Conservation (phyloP, 2,329 filamentous ascomycete species). For the Clonostachys solani region DNA sequence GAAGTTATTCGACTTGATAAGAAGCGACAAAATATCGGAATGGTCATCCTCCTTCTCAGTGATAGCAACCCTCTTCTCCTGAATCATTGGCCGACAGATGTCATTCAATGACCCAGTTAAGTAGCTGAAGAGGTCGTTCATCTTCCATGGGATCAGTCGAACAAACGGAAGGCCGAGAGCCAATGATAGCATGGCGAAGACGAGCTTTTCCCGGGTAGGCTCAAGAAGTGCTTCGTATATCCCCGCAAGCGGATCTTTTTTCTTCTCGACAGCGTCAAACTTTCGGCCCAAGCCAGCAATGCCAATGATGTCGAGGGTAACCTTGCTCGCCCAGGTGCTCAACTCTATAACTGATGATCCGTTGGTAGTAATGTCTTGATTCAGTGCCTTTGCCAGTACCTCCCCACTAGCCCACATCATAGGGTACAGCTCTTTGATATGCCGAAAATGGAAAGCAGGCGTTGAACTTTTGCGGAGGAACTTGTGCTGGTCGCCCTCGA, state of each 20-base stretch:
- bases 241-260: slow-evolving; percentile 23
- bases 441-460: slow-evolving; percentile 64
- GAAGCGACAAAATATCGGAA: slow-evolving; percentile 59
- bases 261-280: slow-evolving; percentile 34
- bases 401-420: slow-evolving; percentile 60
- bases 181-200: slow-evolving; percentile 33
- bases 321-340: slow-evolving; percentile 43
- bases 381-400: slow-evolving; percentile 26
- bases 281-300: slow-evolving; percentile 51
- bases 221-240: slow-evolving; percentile 38
- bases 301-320: slow-evolving; percentile 57
- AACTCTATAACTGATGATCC: slow-evolving; percentile 23
- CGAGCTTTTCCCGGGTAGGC: slow-evolving; percentile 38
- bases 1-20: slow-evolving; percentile 47
- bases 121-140: slow-evolving; percentile 32
- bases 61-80: slow-evolving; percentile 43
- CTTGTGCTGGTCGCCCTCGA: slow-evolving; percentile 70
- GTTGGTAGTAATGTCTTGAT: slow-evolving; percentile 28
- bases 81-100: slow-evolving; percentile 39
- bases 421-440: slow-evolving; percentile 66
- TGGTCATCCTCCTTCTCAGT: slow-evolving; percentile 36
- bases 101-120: slow-evolving; percentile 25
- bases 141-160: slow-evolving; percentile 35
- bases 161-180: slow-evolving; percentile 29
- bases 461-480: slow-evolving; percentile 62